A percentile compares a stretch with the other conserved stretches of the same genome.
These are phyloP conservation scores for Aphanomyces invadans DNA, from an alignment of 352 stramenopile genomes.

Conservation along the genomic window DNA sequence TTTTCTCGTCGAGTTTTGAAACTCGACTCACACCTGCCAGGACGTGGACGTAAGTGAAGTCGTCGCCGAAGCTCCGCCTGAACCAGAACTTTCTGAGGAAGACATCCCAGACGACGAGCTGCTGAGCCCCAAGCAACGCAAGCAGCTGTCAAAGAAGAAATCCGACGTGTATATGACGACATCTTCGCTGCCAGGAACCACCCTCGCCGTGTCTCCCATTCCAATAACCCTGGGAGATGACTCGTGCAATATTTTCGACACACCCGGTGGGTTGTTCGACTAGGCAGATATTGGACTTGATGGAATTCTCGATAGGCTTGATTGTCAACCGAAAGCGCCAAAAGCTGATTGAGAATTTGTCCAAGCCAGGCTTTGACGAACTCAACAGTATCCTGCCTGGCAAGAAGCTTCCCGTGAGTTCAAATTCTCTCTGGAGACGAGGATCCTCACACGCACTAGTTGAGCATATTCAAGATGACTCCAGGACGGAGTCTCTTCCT, in stretches of 20 bases:
- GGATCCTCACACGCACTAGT: too few species aligned
- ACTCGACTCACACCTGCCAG: too few species aligned
- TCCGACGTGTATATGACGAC: conserved; percentile 65
- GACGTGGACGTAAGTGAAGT: conserved; percentile 20
- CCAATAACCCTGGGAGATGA: conserved; percentile 74
- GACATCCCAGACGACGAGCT: conserved; percentile 32
- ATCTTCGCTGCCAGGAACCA: conserved; percentile 86
- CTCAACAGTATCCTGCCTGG: conserved; percentile 72
- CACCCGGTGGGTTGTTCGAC: conserved; percentile 36
- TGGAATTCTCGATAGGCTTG: conserved; percentile 27
- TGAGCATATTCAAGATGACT: conserved; percentile 58
- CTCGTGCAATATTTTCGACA: conserved; percentile 76
- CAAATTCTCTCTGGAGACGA: not conserved
- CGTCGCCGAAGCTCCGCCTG: not conserved
- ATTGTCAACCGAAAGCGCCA: conserved; percentile 73
- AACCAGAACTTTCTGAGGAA: conserved; percentile 28
- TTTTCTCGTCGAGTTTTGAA: not conserved
- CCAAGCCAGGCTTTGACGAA: conserved; percentile 48
- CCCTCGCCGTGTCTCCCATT: conserved; percentile 74
- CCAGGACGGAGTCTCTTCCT: conserved; percentile 71
- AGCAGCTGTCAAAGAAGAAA: conserved; percentile 45
- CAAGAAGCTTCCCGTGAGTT: conserved; percentile 53
- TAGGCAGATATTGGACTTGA: too few species aligned
- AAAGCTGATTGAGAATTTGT: conserved; percentile 68
- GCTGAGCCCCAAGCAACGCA: conserved; percentile 41